Evolutionary conservation across 768 basidiomycete species (phyloP).

Genomic region (Inosperma sp.): DNA sequence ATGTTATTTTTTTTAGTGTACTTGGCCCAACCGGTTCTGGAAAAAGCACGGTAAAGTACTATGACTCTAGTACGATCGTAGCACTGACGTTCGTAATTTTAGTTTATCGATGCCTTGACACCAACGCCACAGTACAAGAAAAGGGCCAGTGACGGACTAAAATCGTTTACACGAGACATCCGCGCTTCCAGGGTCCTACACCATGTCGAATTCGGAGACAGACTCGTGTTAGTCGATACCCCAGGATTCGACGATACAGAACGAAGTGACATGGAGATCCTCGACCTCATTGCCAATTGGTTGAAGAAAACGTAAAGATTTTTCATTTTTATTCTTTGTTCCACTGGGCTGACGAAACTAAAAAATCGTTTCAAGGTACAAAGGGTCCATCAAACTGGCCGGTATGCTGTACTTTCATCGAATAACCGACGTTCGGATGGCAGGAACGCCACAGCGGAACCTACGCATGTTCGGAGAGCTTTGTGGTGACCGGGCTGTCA

Average conservation of each 20-base stretch:
- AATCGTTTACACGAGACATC: constrained; percentile 39
- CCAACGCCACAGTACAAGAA: constrained; percentile 9
- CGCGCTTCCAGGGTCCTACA: constrained; percentile 25
- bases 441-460: constrained; percentile 30
- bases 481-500: constrained; percentile 25
- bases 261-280: constrained; percentile 31
- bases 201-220: constrained; percentile 21
- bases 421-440: constrained; percentile 37
- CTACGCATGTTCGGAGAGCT: constrained; percentile 30
- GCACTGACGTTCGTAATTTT: neutral
- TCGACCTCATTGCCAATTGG: constrained; percentile 36
- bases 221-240: constrained; percentile 37
- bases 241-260: constrained; percentile 35
- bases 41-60: constrained; percentile 25
- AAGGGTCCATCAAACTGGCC: constrained; percentile 23
- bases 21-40: constrained; percentile 29
- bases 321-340: neutral
- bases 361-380: constrained; percentile 19
- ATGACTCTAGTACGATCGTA: neutral
- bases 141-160: constrained; percentile 19
- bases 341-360: neutral
- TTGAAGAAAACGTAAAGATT: constrained; percentile 17
- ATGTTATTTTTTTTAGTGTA: constrained; percentile 14
- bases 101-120: constrained; percentile 25
- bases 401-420: constrained; percentile 38